phyloP scores from a whole-genome alignment of 768 basidiomycete species.

The Candolleomyces aberdarensis region DNA sequence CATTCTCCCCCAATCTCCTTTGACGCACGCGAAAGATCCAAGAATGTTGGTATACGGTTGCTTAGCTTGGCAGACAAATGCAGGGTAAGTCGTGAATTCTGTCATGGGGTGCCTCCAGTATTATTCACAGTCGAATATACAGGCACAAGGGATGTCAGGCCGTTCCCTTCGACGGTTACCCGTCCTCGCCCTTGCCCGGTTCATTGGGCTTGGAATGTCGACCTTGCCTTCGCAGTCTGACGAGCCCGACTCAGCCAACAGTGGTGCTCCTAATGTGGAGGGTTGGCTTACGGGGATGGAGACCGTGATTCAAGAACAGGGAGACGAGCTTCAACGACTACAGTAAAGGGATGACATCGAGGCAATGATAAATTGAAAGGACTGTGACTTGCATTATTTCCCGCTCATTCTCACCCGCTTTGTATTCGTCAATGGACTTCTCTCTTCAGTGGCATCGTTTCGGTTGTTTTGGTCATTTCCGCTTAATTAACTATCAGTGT shows the following conservation, averaged over 20 bases:
- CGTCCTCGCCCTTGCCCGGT: constrained; percentile 84
- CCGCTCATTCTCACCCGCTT: no score
- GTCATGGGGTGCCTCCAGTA: no score
- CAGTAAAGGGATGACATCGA: no score
- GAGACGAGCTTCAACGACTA: constrained; percentile 5
- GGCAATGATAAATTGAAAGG: no score
- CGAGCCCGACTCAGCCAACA: background rate
- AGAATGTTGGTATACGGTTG: constrained; percentile 54
- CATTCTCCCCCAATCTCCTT: constrained; percentile 10
- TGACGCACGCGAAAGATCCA: constrained; percentile 47
- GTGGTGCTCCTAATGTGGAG: constrained; percentile 45
- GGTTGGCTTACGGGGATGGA: constrained; percentile 87
- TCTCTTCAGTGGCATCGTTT: no score
- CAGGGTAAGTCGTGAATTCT: constrained; percentile 47
- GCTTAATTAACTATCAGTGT: no score
- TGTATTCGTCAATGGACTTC: no score
- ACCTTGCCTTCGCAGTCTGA: constrained; percentile 3
- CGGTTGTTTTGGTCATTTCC: no score
- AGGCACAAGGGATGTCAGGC: constrained; percentile 86
- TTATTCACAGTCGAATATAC: background rate
- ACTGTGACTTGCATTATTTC: no score
- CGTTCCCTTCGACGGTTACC: constrained; percentile 91
- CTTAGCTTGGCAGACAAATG: constrained; percentile 73
- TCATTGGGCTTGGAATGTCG: constrained; percentile 54
- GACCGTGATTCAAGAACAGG: constrained; percentile 60